phyloP scores from a whole-genome alignment of 2,329 filamentous ascomycete genomes.

The Ploettnerulaceae sp. region DNA sequence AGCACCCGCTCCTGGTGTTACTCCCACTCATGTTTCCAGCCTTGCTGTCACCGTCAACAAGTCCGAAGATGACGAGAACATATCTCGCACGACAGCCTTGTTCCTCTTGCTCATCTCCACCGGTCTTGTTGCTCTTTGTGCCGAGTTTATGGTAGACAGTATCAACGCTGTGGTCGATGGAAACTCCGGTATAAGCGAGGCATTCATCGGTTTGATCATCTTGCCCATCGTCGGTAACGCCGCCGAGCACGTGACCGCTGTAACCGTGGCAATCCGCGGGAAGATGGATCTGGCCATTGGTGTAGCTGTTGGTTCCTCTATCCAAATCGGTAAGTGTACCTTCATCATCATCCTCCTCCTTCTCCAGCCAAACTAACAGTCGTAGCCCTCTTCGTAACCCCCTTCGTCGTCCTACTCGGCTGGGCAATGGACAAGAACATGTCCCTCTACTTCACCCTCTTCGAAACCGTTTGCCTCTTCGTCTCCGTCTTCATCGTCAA shows the following conservation, averaged over 20 bases:
- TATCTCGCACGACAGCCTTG: slow-evolving; percentile 53
- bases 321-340: slow-evolving; percentile 65
- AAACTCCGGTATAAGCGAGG: slow-evolving; percentile 52
- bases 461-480: slow-evolving; percentile 84
- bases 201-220: slow-evolving; percentile 68
- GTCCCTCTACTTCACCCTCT: slow-evolving; percentile 80
- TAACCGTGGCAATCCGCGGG: slow-evolving; percentile 67
- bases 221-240: slow-evolving; percentile 70
- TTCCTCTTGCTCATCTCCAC: slow-evolving; percentile 59
- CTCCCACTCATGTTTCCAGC: slow-evolving; percentile 22
- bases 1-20: slow-evolving; percentile 10
- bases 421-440: slow-evolving; percentile 66
- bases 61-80: slow-evolving; percentile 39
- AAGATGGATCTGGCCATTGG: slow-evolving; percentile 73
- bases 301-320: slow-evolving; percentile 65
- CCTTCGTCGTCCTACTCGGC: slow-evolving; percentile 65
- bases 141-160: slow-evolving; percentile 64
- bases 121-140: slow-evolving; percentile 61
- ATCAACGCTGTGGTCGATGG: slow-evolving; percentile 58
- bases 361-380: slow-evolving; percentile 3
- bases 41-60: slow-evolving; percentile 27
- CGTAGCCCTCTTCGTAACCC: slow-evolving; percentile 60
- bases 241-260: slow-evolving; percentile 67
- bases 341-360: slow-evolving; percentile 10
- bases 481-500: slow-evolving; percentile 82